Conservation (phyloP, 176 grass and related monocot genomes). For the Triticum aestivum region IWGSC_CS_RefSeq_v2.1 NC_057813.1:180381485-180381984, state of each 20-base stretch:
- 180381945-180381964: too few relatives aligned
- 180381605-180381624: not conserved
- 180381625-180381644: not conserved
- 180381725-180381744: not conserved
- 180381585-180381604: not conserved
- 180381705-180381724: not conserved
- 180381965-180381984: too few relatives aligned
- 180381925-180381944: too few relatives aligned
- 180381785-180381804: not conserved
- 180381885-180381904: not conserved
- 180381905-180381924: too few relatives aligned
- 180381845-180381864: not conserved
- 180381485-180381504: slow-evolving; percentile 3
- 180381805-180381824: not conserved
- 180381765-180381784: not conserved
- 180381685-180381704: slow-evolving; percentile 1
- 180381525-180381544: not conserved
- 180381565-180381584: not conserved
- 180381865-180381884: not conserved
- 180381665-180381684: not conserved
- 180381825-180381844: not conserved
- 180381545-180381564: not conserved
- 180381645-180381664: not conserved
- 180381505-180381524: not conserved
- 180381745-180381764: not conserved